Base-by-base conservation (phyloP, 768 basidiomycete genomes). In the Royoungia palumana region DNA sequence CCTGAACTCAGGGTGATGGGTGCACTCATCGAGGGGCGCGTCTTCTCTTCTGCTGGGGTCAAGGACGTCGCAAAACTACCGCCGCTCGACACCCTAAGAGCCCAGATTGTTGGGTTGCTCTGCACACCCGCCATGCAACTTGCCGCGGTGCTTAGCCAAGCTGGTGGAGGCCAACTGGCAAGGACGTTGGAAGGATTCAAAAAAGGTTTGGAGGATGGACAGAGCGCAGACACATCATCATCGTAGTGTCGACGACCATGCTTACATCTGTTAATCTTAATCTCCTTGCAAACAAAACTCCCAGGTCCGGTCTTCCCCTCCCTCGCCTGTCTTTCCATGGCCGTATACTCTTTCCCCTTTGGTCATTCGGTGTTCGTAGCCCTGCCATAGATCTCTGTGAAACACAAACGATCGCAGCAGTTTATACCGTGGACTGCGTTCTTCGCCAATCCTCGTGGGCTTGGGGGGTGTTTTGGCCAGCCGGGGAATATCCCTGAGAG, bases 331-430 rank as follows among this genome's bases (percentile, higher is more conserved):
- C 70, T 66, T 84, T 22, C 78, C 81, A 35, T 71, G 78, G 24
- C 80, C 85, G 62, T 78, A 78, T 0, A 66, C 88, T 64, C 80
- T 75, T 71, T 80, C 90, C 6, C 94, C 94, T 61, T 93, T 87
- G 4, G 95, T 96, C 83, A 95, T 87, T n/a, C 90, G 74, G 65
- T 98, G 95, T 57, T 85, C 85, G 59, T 97, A 98, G 1, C 90
- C 92, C 41, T 78, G 80, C 82, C 92, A 98, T 0, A 71, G 54
- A 10, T 65, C 65, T 35, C 88, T 74, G 35, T 81, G 72, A 62
- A 98, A 97, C 16, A 66, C 72, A 66, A 94, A 97, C 1, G 92
- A 94, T 24, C 89, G 79, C 16, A 92, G 64, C 11, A 87, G 75
- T 2, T 66, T 76, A 63, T 87, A 98, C 5, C 66, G 70, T 6